These are phyloP conservation scores for Noccaea bulbosa DNA, from an alignment of 345 rosid species.

Conservation along the genomic window DNA sequence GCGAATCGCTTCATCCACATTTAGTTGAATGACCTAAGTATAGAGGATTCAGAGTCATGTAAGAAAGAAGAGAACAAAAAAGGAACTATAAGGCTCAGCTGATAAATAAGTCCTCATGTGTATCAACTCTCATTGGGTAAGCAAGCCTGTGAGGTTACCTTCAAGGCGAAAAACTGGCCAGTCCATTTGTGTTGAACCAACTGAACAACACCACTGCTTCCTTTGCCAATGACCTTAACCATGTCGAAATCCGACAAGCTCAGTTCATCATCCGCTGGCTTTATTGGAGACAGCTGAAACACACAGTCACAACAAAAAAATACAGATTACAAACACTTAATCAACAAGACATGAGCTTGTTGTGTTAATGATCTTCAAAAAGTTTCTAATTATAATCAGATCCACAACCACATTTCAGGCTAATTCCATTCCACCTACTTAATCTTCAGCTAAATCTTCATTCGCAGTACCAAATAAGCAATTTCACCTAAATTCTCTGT, in stretches of 20 bases:
- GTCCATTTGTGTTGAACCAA: constrained; percentile 98
- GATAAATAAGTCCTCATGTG: too few relatives aligned
- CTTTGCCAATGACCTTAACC: constrained; percentile 87
- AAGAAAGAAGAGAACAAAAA: constrained; percentile 20
- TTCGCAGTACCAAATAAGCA: neutral
- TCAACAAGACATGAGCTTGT: constrained; percentile 2
- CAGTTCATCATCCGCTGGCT: constrained; percentile 73
- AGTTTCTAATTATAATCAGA: constrained; percentile 18
- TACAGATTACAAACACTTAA: constrained; percentile 1
- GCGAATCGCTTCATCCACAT: constrained; percentile 65
- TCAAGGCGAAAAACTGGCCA: constrained; percentile 84
- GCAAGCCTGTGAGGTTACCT: constrained; percentile 48
- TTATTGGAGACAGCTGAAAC: constrained; percentile 70
- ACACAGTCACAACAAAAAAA: neutral
- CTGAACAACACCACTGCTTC: constrained; percentile 91
- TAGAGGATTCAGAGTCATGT: constrained; percentile 8
- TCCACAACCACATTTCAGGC: constrained; percentile 26
- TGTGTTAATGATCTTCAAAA: neutral
- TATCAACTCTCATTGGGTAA: neutral
- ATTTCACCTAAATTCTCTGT: neutral
- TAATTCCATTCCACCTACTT: neutral
- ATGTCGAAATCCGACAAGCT: constrained; percentile 75
- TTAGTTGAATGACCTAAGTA: constrained; percentile 76
- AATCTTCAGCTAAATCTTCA: neutral
- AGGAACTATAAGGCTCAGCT: neutral